Percentiles rank a stretch among this genome's conserved stretches.
Conservation (phyloP, 805 yeast species). For the Kodamaea restingae region DNA sequence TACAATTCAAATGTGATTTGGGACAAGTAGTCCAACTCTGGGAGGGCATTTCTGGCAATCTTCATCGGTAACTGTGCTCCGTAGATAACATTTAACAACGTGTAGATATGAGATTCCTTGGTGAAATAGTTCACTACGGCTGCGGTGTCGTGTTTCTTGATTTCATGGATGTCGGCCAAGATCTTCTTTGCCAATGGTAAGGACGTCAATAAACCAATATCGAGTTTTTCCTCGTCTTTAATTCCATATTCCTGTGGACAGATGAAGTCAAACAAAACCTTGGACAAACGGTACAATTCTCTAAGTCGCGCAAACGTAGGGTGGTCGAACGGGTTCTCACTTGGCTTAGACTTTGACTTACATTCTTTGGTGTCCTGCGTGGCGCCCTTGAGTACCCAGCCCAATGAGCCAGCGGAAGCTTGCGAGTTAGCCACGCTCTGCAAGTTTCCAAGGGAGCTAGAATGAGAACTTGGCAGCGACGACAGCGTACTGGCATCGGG, state of each 20-base stretch:
- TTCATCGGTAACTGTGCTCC: conserved; percentile 94
- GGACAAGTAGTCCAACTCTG: conserved; percentile 92
- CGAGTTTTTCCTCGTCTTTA: conserved; percentile 89
- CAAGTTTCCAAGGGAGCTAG: conserved; percentile 19
- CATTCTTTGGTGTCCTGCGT: conserved; percentile 12
- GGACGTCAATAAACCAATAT: conserved; percentile 91
- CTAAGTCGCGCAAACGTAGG: conserved; percentile 75
- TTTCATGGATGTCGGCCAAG: conserved; percentile 70
- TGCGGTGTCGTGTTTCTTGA: conserved; percentile 75
- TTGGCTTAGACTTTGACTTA: conserved; percentile 10
- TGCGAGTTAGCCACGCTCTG: conserved; percentile 19
- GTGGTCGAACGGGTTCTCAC: conserved; percentile 60
- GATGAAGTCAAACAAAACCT: conserved; percentile 91
- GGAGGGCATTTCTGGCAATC: conserved; percentile 89
- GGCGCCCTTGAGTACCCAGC: conserved; percentile 57
- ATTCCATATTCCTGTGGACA: conserved; percentile 99
- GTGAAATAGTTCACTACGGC: conserved; percentile 90
- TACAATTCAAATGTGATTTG: conserved; percentile 92
- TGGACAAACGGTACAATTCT: conserved; percentile 84
- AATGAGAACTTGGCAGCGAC: conserved; percentile 14
- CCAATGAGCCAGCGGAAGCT: conserved; percentile 60
- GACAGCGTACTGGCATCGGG: conserved; percentile 29
- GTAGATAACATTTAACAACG: conserved; percentile 82
- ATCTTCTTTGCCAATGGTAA: conserved; percentile 90
- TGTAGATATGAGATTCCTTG: conserved; percentile 94